These are phyloP conservation scores for Eimeria tenella DNA, from an alignment of 169 alveolate species.

Conservation along the genomic window DNA sequence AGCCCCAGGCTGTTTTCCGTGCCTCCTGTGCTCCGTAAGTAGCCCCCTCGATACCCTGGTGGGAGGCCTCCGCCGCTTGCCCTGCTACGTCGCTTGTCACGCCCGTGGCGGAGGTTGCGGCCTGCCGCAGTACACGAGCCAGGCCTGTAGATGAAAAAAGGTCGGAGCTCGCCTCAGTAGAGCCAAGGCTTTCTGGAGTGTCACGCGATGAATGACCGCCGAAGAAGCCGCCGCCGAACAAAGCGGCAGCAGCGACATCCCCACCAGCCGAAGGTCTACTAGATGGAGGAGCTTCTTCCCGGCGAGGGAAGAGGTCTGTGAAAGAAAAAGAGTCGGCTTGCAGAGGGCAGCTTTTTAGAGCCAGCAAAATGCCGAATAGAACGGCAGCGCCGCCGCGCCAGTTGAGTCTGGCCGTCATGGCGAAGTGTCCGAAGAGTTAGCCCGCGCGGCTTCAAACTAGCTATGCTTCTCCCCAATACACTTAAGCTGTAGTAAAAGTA, in stretches of 20 bases:
- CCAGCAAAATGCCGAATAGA: no score
- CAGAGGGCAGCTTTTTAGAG: no score
- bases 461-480: no score
- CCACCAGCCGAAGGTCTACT: neutral
- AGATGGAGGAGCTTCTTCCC: neutral
- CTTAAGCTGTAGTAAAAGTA: no score
- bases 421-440: no score
- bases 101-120: constrained; percentile 1
- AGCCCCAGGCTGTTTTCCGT: neutral
- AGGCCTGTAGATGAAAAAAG: neutral
- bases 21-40: neutral
- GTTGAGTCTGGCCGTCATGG: no score
- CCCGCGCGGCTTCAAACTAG: no score
- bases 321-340: no score
- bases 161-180: neutral
- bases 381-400: no score
- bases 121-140: constrained; percentile 29
- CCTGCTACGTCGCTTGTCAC: neutral
- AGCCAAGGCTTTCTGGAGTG: no score
- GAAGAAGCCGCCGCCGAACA: constrained; percentile 56
- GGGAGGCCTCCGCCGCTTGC: neutral
- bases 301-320: no score
- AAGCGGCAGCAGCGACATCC: constrained; percentile 32
- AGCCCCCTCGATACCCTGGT: neutral
- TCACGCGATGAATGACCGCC: neutral